phyloP scores from a whole-genome alignment of 2,329 filamentous ascomycete species.

The Amylocarpus encephaloides region DNA sequence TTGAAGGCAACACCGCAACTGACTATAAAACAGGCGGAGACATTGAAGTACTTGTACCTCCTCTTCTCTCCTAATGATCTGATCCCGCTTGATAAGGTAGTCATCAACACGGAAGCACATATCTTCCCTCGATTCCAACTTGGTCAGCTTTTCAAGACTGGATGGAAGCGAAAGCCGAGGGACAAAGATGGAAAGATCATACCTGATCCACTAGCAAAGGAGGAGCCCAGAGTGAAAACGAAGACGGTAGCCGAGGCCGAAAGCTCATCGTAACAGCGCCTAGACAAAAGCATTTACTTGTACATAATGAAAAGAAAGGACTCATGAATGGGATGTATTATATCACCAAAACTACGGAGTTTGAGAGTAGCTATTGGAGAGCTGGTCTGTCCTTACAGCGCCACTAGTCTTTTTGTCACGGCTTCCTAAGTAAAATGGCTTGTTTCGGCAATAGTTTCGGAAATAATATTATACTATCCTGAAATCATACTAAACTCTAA shows the following conservation, averaged over 20 bases:
- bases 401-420: too few relatives aligned
- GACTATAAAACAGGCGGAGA: conserved; percentile 65
- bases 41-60: conserved; percentile 94
- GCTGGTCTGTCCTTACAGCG: too few relatives aligned
- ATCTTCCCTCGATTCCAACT: conserved; percentile 82
- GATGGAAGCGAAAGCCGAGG: conserved; percentile 68
- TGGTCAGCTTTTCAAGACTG: conserved; percentile 68
- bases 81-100: conserved; percentile 76
- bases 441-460: too few relatives aligned
- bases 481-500: too few relatives aligned
- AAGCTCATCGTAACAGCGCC: not conserved
- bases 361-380: too few relatives aligned
- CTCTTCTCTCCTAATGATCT: conserved; percentile 81
- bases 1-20: conserved; percentile 8
- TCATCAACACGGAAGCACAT: conserved; percentile 96
- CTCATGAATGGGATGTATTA: too few relatives aligned
- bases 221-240: conserved; percentile 9
- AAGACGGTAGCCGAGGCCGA: conserved; percentile 16
- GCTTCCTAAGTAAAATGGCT: too few relatives aligned
- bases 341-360: too few relatives aligned
- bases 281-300: too few relatives aligned
- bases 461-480: too few relatives aligned
- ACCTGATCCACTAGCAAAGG: not conserved
- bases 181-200: conserved; percentile 32
- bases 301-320: too few relatives aligned